A percentile compares a stretch with the other conserved stretches of the same genome.
phyloP scores from a whole-genome alignment of 2,329 filamentous ascomycete genomes.

The Botrytis pseudocinerea region DNA sequence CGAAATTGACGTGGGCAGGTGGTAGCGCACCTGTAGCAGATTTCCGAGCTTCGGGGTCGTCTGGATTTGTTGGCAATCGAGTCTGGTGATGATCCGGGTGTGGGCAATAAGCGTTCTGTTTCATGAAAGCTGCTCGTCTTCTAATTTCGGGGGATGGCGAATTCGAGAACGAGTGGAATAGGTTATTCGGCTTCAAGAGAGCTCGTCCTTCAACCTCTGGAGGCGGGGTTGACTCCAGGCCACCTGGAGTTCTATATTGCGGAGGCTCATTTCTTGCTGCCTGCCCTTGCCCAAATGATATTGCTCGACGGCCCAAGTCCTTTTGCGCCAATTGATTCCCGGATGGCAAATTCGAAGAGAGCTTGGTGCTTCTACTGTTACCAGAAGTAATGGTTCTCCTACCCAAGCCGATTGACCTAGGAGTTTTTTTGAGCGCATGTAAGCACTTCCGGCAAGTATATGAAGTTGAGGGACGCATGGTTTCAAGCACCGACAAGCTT shows the following conservation, averaged over 20 bases:
- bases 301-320: constrained; percentile 30
- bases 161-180: constrained; percentile 89
- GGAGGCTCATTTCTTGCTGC: constrained; percentile 34
- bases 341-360: constrained; percentile 25
- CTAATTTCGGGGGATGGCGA: constrained; percentile 90
- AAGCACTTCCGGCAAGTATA: constrained; percentile 41
- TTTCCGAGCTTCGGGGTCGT: constrained; percentile 64
- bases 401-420: constrained; percentile 27
- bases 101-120: constrained; percentile 89
- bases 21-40: constrained; percentile 56
- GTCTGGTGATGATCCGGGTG: constrained; percentile 84
- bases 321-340: constrained; percentile 23
- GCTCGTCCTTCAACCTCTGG: constrained; percentile 34
- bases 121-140: constrained; percentile 84
- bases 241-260: constrained; percentile 32
- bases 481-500: neutral
- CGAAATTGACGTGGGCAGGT: constrained; percentile 83
- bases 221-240: constrained; percentile 30
- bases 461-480: constrained; percentile 35
- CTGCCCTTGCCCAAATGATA: constrained; percentile 32
- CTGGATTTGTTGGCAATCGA: constrained; percentile 62
- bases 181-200: constrained; percentile 62
- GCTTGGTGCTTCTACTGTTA: constrained; percentile 27
- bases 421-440: constrained; percentile 32
- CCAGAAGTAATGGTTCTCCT: constrained; percentile 34